phyloP scores from a whole-genome alignment of 768 basidiomycete species.

The Multifurca ochricompacta region DNA sequence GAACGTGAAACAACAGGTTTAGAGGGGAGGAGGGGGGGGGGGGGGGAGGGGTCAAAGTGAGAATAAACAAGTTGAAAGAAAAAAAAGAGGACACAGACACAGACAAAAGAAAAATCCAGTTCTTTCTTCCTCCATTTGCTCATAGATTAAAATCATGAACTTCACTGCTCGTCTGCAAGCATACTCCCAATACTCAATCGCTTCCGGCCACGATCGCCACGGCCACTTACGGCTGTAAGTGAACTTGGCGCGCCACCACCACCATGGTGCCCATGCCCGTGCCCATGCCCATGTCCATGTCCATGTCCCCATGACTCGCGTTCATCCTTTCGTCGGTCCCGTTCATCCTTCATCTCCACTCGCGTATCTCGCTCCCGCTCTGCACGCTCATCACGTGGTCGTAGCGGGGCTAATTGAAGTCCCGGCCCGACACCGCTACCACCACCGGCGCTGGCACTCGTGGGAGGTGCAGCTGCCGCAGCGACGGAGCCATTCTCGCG shows the following conservation, averaged over 20 bases:
- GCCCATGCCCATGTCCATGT: neutral
- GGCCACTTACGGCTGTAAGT: neutral
- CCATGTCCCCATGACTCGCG: conserved; percentile 4
- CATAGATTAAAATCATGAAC: neutral
- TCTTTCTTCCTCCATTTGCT: neutral
- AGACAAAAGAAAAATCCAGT: neutral
- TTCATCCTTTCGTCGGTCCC: conserved; percentile 13
- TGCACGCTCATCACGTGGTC: neutral
- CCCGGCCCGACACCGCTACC: conserved; percentile 1
- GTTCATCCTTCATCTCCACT: conserved; percentile 11
- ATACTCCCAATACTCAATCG: conserved; percentile 15
- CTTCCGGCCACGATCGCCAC: conserved; percentile 8
- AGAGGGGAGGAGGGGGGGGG: neutral
- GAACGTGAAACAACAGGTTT: neutral
- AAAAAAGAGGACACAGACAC: neutral
- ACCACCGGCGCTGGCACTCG: neutral
- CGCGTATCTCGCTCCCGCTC: conserved; percentile 12
- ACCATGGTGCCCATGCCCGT: neutral
- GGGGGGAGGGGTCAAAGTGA: neutral
- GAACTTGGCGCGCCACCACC: neutral
- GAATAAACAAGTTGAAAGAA: neutral
- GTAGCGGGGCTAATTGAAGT: conserved; percentile 15
- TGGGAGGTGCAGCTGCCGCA: neutral
- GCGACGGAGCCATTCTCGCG: neutral
- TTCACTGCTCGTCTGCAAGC: conserved; percentile 1